Evolutionary conservation across 2,329 filamentous ascomycete species (phyloP).

Genomic region (Botrytis squamosa): DNA sequence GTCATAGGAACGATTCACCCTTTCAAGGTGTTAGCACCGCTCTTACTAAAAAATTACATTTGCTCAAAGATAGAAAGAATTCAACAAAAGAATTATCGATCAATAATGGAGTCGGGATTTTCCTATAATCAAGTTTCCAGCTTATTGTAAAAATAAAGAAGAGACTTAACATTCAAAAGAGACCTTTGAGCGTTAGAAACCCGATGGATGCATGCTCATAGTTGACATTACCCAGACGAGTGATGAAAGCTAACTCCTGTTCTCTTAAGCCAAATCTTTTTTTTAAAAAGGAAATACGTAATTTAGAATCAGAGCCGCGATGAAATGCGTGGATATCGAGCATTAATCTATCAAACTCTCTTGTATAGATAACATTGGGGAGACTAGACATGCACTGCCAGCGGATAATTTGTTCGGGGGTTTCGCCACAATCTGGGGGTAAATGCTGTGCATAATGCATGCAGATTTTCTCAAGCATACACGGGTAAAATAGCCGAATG

Average conservation of each 20-base stretch:
- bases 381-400: background rate
- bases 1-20: background rate
- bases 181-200: background rate
- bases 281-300: background rate
- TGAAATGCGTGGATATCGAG: background rate
- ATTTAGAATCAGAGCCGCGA: background rate
- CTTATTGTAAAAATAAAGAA: background rate
- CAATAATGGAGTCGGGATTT: background rate
- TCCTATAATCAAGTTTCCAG: background rate
- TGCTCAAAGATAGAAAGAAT: background rate
- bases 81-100: background rate
- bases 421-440: background rate
- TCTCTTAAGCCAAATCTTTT: background rate
- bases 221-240: background rate
- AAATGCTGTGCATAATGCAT: conserved; percentile 4
- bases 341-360: background rate
- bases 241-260: background rate
- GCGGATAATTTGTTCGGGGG: background rate
- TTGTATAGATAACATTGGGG: background rate
- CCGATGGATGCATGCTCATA: background rate
- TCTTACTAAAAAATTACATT: background rate
- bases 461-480: background rate
- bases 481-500: background rate
- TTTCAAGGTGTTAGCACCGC: background rate
- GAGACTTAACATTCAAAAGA: background rate